Evolutionary conservation across 2,329 filamentous ascomycete species (phyloP).

Genomic region (Fusarium cicatricum): DNA sequence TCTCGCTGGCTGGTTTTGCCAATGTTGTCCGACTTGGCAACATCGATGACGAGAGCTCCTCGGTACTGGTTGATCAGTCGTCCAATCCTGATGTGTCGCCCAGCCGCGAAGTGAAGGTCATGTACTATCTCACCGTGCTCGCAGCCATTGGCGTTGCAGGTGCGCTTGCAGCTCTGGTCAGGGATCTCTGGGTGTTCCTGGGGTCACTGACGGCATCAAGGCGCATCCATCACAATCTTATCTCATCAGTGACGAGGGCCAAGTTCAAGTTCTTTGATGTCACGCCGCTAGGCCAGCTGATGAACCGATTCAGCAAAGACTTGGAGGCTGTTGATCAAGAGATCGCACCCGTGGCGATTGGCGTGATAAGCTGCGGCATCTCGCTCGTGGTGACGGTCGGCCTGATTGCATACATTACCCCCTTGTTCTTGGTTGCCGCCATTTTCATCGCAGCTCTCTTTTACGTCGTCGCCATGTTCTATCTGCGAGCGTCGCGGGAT

Average conservation of each 20-base stretch:
- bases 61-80: slow-evolving; percentile 16
- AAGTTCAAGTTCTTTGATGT: slow-evolving; percentile 99
- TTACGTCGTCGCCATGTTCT: slow-evolving; percentile 83
- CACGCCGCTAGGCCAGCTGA: slow-evolving; percentile 92
- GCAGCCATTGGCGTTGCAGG: slow-evolving; percentile 80
- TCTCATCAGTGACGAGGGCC: slow-evolving; percentile 82
- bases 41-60: slow-evolving; percentile 1
- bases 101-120: slow-evolving; percentile 70
- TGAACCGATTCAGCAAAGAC: slow-evolving; percentile 99
- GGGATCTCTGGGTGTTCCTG: slow-evolving; percentile 90
- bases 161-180: slow-evolving; percentile 80
- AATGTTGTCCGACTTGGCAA: slow-evolving; percentile 52
- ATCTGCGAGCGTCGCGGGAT: slow-evolving; percentile 91
- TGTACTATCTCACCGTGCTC: slow-evolving; percentile 86
- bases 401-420: slow-evolving; percentile 88
- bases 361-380: slow-evolving; percentile 70
- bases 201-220: slow-evolving; percentile 89
- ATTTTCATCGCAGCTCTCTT: slow-evolving; percentile 86
- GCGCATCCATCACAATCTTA: slow-evolving; percentile 80
- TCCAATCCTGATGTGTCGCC: not conserved
- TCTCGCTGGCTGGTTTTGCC: slow-evolving; percentile 41
- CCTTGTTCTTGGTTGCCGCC: slow-evolving; percentile 87
- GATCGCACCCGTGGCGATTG: slow-evolving; percentile 89
- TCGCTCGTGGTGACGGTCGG: slow-evolving; percentile 84
- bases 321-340: slow-evolving; percentile 95